Percentiles rank a stretch among this genome's conserved stretches.
Evolutionary conservation across 2,329 filamentous ascomycete species (phyloP).

Genomic region (Fusarium heterosporum): DNA sequence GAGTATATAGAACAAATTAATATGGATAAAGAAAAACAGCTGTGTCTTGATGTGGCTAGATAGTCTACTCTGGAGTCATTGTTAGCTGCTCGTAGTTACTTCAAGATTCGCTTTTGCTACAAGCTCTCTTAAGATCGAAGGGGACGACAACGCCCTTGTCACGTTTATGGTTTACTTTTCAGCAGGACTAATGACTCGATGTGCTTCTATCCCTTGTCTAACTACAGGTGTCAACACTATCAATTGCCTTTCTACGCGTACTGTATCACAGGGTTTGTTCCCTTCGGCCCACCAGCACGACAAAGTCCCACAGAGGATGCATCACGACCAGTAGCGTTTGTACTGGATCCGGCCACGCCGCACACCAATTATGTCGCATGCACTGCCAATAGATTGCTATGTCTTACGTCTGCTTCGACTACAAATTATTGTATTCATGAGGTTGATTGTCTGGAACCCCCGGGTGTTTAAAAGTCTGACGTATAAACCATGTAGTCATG

Average conservation of each 20-base stretch:
- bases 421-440: background rate
- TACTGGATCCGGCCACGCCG: slow-evolving; percentile 26
- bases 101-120: background rate
- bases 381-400: slow-evolving; percentile 2
- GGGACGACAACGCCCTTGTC: background rate
- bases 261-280: background rate
- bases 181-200: background rate
- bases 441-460: background rate
- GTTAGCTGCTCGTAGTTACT: background rate
- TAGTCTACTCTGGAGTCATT: background rate
- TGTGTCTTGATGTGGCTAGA: background rate
- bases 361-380: slow-evolving; percentile 17
- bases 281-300: slow-evolving; percentile 4
- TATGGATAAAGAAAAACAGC: background rate
- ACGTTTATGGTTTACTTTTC: background rate
- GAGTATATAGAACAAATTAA: slow-evolving; percentile 25
- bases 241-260: background rate
- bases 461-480: background rate
- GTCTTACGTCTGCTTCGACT: background rate
- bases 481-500: background rate
- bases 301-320: slow-evolving; percentile 12
- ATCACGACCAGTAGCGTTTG: slow-evolving; percentile 29
- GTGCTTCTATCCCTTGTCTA: background rate
- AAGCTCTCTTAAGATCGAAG: background rate
- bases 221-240: background rate